Evolutionary conservation across 2,329 filamentous ascomycete genomes (phyloP).

Genomic region (Monilinia fructigena): DNA sequence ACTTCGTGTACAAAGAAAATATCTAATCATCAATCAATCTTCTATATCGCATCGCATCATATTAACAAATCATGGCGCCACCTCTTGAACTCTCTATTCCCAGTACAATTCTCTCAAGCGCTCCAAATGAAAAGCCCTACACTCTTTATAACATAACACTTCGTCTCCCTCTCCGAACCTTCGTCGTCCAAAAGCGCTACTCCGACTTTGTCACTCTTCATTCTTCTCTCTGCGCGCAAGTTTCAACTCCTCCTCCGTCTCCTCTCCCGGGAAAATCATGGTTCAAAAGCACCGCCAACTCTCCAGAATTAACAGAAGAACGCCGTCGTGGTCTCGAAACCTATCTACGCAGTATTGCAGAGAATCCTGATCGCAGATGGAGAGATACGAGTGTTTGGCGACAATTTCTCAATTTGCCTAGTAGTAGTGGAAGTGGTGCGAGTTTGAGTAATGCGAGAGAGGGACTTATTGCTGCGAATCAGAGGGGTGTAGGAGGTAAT

Average conservation of each 20-base stretch:
- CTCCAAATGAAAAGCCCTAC: conserved; percentile 56
- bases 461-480: conserved; percentile 36
- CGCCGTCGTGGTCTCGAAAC: conserved; percentile 67
- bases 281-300: conserved; percentile 71
- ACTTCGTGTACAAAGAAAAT: conserved; percentile 8
- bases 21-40: conserved; percentile 8
- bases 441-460: conserved; percentile 37
- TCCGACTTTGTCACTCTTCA: conserved; percentile 74
- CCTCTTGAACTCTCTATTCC: conserved; percentile 67
- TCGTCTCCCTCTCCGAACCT: conserved; percentile 72
- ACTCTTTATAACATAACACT: conserved; percentile 78
- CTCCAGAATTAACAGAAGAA: conserved; percentile 66
- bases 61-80: conserved; percentile 53
- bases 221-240: conserved; percentile 56
- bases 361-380: conserved; percentile 73
- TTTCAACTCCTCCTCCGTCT: conserved; percentile 63
- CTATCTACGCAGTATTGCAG: conserved; percentile 71
- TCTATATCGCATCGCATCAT: neutral
- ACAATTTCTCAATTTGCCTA: conserved; percentile 69
- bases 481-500: conserved; percentile 29
- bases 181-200: conserved; percentile 77
- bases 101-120: conserved; percentile 56
- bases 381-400: conserved; percentile 71
- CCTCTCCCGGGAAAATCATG: conserved; percentile 72
- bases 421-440: conserved; percentile 42